These are phyloP conservation scores for Sarocladium kiliense DNA, from an alignment of 2,329 filamentous ascomycete genomes.

Conservation along the genomic window DNA sequence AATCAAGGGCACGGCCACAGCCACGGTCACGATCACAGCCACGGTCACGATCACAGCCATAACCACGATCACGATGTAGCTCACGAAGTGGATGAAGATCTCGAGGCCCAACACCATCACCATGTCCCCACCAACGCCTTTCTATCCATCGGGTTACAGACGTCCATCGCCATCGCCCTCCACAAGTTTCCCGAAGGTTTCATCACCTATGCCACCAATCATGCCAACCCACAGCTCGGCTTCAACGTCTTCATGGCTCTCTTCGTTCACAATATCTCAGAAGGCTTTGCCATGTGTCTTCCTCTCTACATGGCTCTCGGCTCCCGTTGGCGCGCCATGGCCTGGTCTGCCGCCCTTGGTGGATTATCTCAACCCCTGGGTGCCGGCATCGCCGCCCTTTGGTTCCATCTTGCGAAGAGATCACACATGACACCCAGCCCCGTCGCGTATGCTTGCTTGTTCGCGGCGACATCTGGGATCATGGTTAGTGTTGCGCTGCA, in stretches of 20 bases:
- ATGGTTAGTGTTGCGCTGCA: conserved; percentile 93
- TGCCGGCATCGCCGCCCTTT: conserved; percentile 75
- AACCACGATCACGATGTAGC: conserved; percentile 16
- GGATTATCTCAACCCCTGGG: conserved; percentile 84
- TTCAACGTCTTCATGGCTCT: conserved; percentile 91
- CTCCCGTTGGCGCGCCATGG: conserved; percentile 74
- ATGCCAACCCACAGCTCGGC: conserved; percentile 83
- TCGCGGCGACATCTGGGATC: conserved; percentile 85
- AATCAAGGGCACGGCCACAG: conserved; percentile 17
- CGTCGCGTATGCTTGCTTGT: conserved; percentile 73
- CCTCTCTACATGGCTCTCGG: conserved; percentile 88
- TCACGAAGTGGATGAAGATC: conserved; percentile 30
- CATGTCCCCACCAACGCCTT: conserved; percentile 94
- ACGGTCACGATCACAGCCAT: conserved; percentile 11
- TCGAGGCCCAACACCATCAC: conserved; percentile 69
- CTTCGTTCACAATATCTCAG: conserved; percentile 97
- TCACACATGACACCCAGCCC: conserved; percentile 45
- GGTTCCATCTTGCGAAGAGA: conserved; percentile 67
- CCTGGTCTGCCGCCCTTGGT: conserved; percentile 78
- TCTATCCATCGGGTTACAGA: conserved; percentile 91
- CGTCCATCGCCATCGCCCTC: conserved; percentile 86
- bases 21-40: conserved; percentile 16
- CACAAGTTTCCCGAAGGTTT: conserved; percentile 90
- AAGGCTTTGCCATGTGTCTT: conserved; percentile 90
- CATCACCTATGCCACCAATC: conserved; percentile 95